phyloP scores from a whole-genome alignment of 2,329 filamentous ascomycete species.

The Cadophora luteo-olivacea region DNA sequence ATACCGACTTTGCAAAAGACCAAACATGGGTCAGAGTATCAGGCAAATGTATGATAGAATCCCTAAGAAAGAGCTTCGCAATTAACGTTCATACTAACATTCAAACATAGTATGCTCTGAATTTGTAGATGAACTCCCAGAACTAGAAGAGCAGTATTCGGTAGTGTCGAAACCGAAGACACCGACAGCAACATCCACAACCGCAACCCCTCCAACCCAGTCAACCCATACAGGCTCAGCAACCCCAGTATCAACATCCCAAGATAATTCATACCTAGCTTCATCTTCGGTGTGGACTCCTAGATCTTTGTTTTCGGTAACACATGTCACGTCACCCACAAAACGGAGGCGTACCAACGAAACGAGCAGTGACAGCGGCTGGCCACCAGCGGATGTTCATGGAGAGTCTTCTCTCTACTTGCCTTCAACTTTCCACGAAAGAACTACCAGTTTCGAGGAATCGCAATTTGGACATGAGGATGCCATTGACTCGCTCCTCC shows the following conservation, averaged over 20 bases:
- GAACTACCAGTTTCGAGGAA: not conserved
- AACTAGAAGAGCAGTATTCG: conserved; percentile 34
- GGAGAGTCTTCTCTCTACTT: not conserved
- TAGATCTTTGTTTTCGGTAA: conserved; percentile 7
- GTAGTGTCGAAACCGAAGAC: conserved; percentile 1
- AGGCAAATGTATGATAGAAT: conserved; percentile 36
- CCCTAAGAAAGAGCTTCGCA: no score
- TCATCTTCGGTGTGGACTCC: conserved; percentile 14
- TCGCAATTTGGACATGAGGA: not conserved
- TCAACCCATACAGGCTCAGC: not conserved
- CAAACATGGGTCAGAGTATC: conserved; percentile 44
- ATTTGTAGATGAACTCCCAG: conserved; percentile 35
- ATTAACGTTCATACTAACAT: not conserved
- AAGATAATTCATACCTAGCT: not conserved
- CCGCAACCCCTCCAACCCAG: not conserved
- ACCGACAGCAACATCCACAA: not conserved
- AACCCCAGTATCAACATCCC: not conserved
- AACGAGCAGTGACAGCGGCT: not conserved
- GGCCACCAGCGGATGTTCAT: not conserved
- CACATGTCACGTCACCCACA: conserved; percentile 12
- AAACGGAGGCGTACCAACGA: conserved; percentile 26
- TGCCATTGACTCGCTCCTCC: conserved; percentile 18
- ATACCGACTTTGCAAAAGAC: conserved; percentile 43
- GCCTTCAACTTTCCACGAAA: conserved; percentile 6
- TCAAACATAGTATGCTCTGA: conserved; percentile 31